Percentiles rank a stretch among this genome's conserved stretches.
phyloP scores from a whole-genome alignment of 805 yeast genomes.

The Yarrowia sp. region DNA sequence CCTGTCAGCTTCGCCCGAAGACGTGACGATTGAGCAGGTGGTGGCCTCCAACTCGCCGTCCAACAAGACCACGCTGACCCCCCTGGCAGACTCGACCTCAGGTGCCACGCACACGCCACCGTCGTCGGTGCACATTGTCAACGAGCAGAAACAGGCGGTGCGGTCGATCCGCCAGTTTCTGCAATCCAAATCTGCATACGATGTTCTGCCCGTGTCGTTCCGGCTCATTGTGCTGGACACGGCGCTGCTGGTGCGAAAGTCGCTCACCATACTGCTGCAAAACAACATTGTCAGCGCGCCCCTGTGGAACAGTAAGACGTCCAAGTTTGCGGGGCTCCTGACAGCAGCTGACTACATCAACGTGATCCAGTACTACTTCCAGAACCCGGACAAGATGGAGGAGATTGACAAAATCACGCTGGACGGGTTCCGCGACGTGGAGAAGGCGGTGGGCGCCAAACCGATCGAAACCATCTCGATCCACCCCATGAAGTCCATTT shows the following conservation, averaged over 20 bases:
- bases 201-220: conserved; percentile 94
- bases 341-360: conserved; percentile 93
- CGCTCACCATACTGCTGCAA: conserved; percentile 86
- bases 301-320: conserved; percentile 88
- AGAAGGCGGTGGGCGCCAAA: conserved; percentile 82
- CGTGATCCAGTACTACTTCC: conserved; percentile 92
- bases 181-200: conserved; percentile 91
- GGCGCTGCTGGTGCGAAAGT: conserved; percentile 84
- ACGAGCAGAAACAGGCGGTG: conserved; percentile 76
- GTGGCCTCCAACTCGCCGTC: background rate
- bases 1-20: conserved; percentile 18
- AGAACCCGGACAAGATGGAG: conserved; percentile 83
- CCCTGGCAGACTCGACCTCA: conserved; percentile 1
- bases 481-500: conserved; percentile 87
- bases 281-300: conserved; percentile 97
- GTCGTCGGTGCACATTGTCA: conserved; percentile 31
- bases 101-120: conserved; percentile 3
- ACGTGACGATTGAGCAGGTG: conserved; percentile 31
- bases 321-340: conserved; percentile 91
- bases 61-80: background rate
- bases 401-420: conserved; percentile 84
- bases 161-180: conserved; percentile 83
- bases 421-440: conserved; percentile 85
- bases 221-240: conserved; percentile 93
- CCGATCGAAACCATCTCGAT: conserved; percentile 86